A percentile compares a stretch with the other conserved stretches of the same genome.
Conservation (phyloP, 148 eudicot species). For the Rhododendron ovatum region DNA sequence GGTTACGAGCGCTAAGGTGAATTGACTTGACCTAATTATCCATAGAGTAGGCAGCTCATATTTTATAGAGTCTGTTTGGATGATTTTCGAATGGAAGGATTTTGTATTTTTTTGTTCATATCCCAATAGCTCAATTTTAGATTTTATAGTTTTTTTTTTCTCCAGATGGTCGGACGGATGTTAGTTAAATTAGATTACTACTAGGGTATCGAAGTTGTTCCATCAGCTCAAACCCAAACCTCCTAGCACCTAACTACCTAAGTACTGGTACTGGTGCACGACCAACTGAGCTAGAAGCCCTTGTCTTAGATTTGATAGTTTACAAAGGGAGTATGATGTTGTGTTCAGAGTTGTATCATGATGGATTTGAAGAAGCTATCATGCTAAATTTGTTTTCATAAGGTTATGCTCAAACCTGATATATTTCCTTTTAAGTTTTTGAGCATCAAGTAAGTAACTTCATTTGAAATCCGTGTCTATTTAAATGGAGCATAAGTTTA, state of each 20-base stretch:
- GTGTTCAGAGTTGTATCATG: neutral
- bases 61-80: neutral
- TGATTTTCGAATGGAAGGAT: neutral
- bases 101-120: neutral
- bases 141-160: neutral
- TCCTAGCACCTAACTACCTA: neutral
- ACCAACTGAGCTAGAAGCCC: neutral
- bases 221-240: neutral
- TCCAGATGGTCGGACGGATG: too few relatives aligned
- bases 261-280: neutral
- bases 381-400: neutral
- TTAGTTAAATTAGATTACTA: neutral
- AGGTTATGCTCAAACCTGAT: neutral
- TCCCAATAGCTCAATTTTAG: neutral
- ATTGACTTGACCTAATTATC: neutral
- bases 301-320: neutral
- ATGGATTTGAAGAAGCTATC: neutral
- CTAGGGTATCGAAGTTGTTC: neutral
- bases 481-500: neutral
- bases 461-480: neutral
- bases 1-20: slow-evolving; percentile 68
- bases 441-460: neutral
- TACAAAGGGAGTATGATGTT: neutral
- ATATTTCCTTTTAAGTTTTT: neutral
- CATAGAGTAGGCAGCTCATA: neutral